Evolutionary conservation across 345 rosid genomes (phyloP).

Genomic region (Syzygium jambos): DNA sequence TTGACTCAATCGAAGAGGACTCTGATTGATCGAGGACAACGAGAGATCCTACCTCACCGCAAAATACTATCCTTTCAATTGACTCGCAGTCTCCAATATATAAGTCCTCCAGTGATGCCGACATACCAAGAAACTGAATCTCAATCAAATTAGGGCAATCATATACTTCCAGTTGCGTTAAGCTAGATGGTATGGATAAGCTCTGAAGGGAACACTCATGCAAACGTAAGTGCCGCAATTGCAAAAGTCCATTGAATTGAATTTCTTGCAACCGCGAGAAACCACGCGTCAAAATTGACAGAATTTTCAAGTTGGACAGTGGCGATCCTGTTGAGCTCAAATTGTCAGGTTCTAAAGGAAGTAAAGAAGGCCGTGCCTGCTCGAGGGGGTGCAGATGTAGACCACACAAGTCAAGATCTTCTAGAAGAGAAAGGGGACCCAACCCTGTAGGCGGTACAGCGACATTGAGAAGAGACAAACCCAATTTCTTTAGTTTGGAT

Average conservation of each 20-base stretch:
- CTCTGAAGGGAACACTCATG: background rate
- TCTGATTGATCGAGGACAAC: too few species aligned
- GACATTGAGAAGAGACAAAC: background rate
- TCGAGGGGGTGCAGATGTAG: background rate
- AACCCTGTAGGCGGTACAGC: rapidly evolving
- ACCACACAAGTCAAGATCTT: background rate
- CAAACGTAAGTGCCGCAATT: background rate
- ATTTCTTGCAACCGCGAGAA: background rate
- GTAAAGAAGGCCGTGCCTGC: background rate
- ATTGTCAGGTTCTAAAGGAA: background rate
- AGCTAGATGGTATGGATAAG: too few species aligned
- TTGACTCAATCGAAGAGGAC: too few species aligned
- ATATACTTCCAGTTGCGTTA: too few species aligned
- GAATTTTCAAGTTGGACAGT: background rate
- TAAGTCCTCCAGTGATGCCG: too few species aligned
- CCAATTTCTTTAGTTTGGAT: background rate
- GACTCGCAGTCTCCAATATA: too few species aligned
- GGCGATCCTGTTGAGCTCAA: background rate
- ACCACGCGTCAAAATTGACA: background rate
- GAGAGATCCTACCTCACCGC: too few species aligned
- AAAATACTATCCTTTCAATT: too few species aligned
- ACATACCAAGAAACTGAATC: too few species aligned
- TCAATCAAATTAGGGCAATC: too few species aligned
- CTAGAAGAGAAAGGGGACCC: background rate
- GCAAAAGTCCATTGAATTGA: background rate